These are phyloP conservation scores for Crithidia sp. DNA, from an alignment of 208 protist genomes.

Conservation along the genomic window DNA sequence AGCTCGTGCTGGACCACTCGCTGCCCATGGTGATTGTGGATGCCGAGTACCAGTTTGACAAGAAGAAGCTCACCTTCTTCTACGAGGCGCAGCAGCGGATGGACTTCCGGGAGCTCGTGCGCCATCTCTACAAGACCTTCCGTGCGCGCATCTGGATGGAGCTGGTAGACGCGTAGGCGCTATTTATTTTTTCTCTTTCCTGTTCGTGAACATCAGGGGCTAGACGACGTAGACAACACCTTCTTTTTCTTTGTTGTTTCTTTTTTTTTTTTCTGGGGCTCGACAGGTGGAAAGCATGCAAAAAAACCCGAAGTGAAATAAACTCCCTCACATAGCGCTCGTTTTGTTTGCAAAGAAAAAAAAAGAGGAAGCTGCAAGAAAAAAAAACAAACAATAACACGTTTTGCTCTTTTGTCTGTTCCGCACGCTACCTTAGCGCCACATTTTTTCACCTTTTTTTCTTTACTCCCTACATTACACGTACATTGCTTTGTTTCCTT, in stretches of 20 bases:
- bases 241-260: not conserved
- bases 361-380: too few relatives aligned
- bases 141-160: slow-evolving; percentile 93
- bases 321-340: too few relatives aligned
- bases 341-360: too few relatives aligned
- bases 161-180: slow-evolving; percentile 54
- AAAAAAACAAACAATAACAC: too few relatives aligned
- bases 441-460: not conserved
- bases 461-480: not conserved
- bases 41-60: slow-evolving; percentile 93
- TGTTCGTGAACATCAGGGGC: not conserved
- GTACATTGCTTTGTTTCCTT: slow-evolving; percentile 1
- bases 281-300: too few relatives aligned
- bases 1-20: slow-evolving; percentile 82
- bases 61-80: slow-evolving; percentile 93
- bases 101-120: slow-evolving; percentile 90
- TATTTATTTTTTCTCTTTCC: too few relatives aligned
- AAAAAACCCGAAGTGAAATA: too few relatives aligned
- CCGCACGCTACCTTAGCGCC: too few relatives aligned
- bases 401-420: too few relatives aligned
- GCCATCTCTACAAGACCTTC: slow-evolving; percentile 90
- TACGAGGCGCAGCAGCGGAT: slow-evolving; percentile 88
- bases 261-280: not conserved
- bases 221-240: slow-evolving; percentile 6
- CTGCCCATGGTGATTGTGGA: slow-evolving; percentile 91